Conservation (phyloP, 768 basidiomycete genomes). For the Boletus reticuloceps region DNA sequence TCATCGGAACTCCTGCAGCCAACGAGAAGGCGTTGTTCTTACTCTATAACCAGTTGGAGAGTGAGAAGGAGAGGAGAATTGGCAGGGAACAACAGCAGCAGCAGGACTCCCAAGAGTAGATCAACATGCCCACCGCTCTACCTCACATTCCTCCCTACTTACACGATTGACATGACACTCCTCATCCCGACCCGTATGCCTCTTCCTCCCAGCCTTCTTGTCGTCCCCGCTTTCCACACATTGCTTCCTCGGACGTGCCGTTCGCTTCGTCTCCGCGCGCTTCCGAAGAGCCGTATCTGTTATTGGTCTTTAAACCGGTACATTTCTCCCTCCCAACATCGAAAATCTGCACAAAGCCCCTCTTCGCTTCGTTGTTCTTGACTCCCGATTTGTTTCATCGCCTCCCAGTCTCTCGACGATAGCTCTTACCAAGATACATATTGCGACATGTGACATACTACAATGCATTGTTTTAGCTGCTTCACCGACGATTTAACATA, state of each 20-base stretch:
- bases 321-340: slow-evolving; percentile 12
- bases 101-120: slow-evolving; percentile 60
- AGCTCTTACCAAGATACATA: slow-evolving; percentile 25
- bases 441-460: slow-evolving; percentile 31
- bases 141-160: slow-evolving; percentile 2
- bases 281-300: slow-evolving; percentile 20
- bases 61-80: slow-evolving; percentile 92
- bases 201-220: slow-evolving; percentile 29
- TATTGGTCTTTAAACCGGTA: slow-evolving; percentile 24
- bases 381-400: slow-evolving; percentile 20
- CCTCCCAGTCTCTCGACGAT: slow-evolving; percentile 14
- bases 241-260: slow-evolving; percentile 7
- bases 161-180: slow-evolving; percentile 17
- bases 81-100: slow-evolving; percentile 74
- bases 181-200: slow-evolving; percentile 21
- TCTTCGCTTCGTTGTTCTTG: slow-evolving; percentile 29
- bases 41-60: slow-evolving; percentile 95
- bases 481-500: slow-evolving; percentile 21
- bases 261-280: slow-evolving; percentile 8
- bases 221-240: slow-evolving; percentile 16
- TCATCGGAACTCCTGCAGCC: slow-evolving; percentile 91
- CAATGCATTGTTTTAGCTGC: slow-evolving; percentile 30
- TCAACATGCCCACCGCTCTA: not conserved
- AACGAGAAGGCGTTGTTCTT: slow-evolving; percentile 98
- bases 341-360: slow-evolving; percentile 24